These are phyloP conservation scores for Tephrocybe rancida DNA, from an alignment of 768 basidiomycete species.

Conservation along the genomic window DNA sequence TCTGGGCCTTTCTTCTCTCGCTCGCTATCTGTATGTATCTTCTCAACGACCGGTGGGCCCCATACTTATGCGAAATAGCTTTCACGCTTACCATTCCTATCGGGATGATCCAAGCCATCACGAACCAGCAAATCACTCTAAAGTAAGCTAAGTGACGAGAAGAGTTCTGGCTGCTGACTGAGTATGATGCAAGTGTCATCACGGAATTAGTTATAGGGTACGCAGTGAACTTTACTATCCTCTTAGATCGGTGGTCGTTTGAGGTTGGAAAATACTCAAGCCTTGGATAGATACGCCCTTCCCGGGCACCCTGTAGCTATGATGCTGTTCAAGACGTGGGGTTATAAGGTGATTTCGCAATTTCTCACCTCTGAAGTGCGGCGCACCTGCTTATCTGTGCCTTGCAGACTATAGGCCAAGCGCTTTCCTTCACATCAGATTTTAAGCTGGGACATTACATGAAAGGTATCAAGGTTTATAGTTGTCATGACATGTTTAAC, in stretches of 20 bases:
- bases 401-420: conserved; percentile 57
- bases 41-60: too few species aligned
- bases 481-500: too few species aligned
- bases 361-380: conserved; percentile 7
- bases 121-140: conserved; percentile 75
- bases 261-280: too few species aligned
- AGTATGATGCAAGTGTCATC: conserved; percentile 64
- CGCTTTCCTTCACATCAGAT: conserved; percentile 68
- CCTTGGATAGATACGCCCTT: conserved; percentile 57
- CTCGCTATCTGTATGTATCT: conserved; percentile 60
- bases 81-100: conserved; percentile 75
- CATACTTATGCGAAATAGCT: too few species aligned
- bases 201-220: conserved; percentile 79
- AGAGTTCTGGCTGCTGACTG: background rate
- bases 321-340: conserved; percentile 84
- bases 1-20: conserved; percentile 64
- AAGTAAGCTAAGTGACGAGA: conserved; percentile 26
- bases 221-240: too few species aligned
- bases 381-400: background rate
- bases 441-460: conserved; percentile 82
- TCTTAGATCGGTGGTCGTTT: too few species aligned
- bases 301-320: conserved; percentile 79
- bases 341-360: conserved; percentile 38
- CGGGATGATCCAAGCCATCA: conserved; percentile 68
- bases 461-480: conserved; percentile 36